Evolutionary conservation across 495 filamentous ascomycete genomes (phyloP), one percentile per base, ranked within the genome.

Genomic region (Penicillium malachiteum): DNA sequence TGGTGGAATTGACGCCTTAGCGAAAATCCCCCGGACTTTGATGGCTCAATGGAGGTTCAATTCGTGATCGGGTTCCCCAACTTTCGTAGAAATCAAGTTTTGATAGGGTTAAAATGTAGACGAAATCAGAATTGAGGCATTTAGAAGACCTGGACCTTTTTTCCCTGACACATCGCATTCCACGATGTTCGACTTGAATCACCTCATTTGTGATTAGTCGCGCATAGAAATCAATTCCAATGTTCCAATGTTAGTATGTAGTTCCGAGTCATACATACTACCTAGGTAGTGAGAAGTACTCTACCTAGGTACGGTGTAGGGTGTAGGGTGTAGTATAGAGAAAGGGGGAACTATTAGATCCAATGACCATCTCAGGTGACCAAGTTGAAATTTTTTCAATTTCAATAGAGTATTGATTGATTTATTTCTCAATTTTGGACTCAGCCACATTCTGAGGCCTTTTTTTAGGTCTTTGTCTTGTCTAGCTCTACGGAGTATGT

Each of bases 81-180:
- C 7, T 26, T 32, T 37, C n/a, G 21, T 26, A 26, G 21, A 26
- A 26, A 26, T 26, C 21, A 1, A 26, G 21, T 26, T 26, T 4
- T 26, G 21, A 26, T 26, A 26, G 21, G 21, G 21, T 26, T 26
- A 16, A 41, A 40, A 30, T 21, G 5, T 4, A 11, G 18, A 30
- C 48, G 21, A 41, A 14, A 14, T 32, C 8, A 32, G 13, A 39
- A 49, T 46, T 57, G 58, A 39, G 54, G 58, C 54, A 61, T 61
- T 57, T 61, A 50, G 30, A 2, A 16, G 30, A 34, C 26, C 13
- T 35, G 17, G 11, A 1, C 34, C 31, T 18, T 50, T 50, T 50
- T 50, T 44, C 37, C 56, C 63, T 66, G 63, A 66, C 63, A 66
- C 63, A 66, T 60, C 61, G 57, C 63, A 60, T 60, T 59, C 60